Evolutionary conservation across 352 stramenopile genomes (phyloP), one percentile per base, ranked within the genome.

Genomic region (Halophytophthora batemanensis): DNA sequence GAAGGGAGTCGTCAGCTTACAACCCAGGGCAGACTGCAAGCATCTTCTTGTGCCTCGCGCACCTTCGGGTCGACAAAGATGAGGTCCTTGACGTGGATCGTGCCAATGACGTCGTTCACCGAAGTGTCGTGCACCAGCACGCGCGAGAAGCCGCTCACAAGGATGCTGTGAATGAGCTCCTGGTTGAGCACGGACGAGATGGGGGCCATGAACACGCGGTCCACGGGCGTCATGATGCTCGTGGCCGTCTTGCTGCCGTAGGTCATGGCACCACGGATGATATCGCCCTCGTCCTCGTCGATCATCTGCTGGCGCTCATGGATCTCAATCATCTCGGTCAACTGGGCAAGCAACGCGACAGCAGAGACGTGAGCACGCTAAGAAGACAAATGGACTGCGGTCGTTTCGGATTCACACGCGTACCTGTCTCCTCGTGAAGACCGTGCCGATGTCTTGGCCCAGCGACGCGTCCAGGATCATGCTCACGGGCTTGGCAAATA

Each of bases 31-130:
- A 61, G 46, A 92, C n/a, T 19, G 23, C 14, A 17, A 22, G n/a
- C 6, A 7, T 10, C 21, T 17, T 13, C 8, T 18, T 3, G 2
- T 22, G 29, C 17, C 23, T 19, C 8, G 57, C 86, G 50, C 63
- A 99, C 95, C 70, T 98, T 97, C 11, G 96, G 95, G 66, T 99
- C 96, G 15, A 99, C 80, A 43, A 99, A 98, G 52, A 99, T 98
- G 12, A 99, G 84, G 61, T 99, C 97, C 60, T 99, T 99, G 42
- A 98, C 93, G 64, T 98, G 93, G 21, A 99, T 83, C n/a, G 98
- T 77, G 15, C 96, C 96, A 43, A 98, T 82, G 34, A 99, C 90
- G 61, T 99, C 96, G 64, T 96, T 87, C 29, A 79, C 50, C 37
- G 71, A 82, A 25, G 69, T 35, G 17, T 77, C 79, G 28, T 90